Percentiles rank a stretch among this genome's conserved stretches.
Evolutionary conservation across 192 early-diverging fungal species (phyloP).

Genomic region (Coemansia sp.): DNA sequence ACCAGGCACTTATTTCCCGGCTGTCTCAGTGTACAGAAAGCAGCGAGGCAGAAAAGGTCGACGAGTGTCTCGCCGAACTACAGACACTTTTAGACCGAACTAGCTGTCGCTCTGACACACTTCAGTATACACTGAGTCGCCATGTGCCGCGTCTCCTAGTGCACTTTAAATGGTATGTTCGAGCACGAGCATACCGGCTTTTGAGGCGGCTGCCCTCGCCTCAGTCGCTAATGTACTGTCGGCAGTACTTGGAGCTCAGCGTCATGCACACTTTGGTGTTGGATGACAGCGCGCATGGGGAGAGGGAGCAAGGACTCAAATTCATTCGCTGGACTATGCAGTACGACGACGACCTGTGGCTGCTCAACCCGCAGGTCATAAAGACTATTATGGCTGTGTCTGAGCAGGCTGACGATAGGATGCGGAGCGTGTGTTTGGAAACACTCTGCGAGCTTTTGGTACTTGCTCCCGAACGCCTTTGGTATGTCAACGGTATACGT

Average conservation of each 20-base stretch:
- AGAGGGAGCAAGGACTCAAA: constrained; percentile 58
- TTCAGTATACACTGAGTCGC: constrained; percentile 19
- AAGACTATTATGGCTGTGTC: constrained; percentile 53
- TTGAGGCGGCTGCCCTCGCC: constrained; percentile 39
- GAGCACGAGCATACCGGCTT: constrained; percentile 50
- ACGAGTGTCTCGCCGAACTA: constrained; percentile 40
- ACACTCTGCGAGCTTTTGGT: constrained; percentile 56
- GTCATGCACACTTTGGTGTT: constrained; percentile 41
- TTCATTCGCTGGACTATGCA: constrained; percentile 53
- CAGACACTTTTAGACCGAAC: constrained; percentile 18
- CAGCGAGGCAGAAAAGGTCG: constrained; percentile 42
- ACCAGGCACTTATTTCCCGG: constrained; percentile 11
- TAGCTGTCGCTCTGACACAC: background rate
- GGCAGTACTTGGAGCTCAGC: constrained; percentile 49
- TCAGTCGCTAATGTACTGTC: constrained; percentile 29
- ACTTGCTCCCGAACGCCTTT: constrained; percentile 32
- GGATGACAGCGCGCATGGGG: constrained; percentile 44
- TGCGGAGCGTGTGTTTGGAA: constrained; percentile 54
- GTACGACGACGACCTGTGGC: constrained; percentile 32
- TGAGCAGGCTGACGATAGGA: constrained; percentile 54
- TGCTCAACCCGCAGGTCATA: constrained; percentile 36
- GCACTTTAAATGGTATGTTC: constrained; percentile 49
- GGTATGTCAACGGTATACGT: constrained; percentile 47
- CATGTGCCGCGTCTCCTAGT: constrained; percentile 44
- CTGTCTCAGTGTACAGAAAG: constrained; percentile 40